phyloP scores from a whole-genome alignment of 352 stramenopile genomes.

The Saprolegnia diclina region DNA sequence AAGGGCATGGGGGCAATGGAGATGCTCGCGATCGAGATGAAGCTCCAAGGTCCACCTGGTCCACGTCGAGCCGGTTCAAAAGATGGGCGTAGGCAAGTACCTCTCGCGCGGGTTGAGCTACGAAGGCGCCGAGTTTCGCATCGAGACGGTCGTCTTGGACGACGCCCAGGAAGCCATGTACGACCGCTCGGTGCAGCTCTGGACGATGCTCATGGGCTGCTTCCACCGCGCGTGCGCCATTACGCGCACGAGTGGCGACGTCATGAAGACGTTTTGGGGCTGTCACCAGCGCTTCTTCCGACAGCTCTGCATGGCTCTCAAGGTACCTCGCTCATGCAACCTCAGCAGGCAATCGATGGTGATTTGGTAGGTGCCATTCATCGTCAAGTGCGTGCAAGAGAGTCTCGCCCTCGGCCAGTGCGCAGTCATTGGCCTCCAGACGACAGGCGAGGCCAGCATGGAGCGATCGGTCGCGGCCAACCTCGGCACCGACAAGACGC shows the following conservation, averaged over 20 bases:
- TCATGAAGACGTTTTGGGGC: constrained; percentile 16
- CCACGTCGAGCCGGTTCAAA: constrained; percentile 48
- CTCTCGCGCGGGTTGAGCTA: constrained; percentile 27
- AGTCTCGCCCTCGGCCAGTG: constrained; percentile 39
- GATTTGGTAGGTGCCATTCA: constrained; percentile 22
- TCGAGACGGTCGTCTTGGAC: constrained; percentile 30
- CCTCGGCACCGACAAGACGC: constrained; percentile 12
- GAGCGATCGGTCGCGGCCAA: constrained; percentile 31
- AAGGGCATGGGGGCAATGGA: constrained; percentile 62
- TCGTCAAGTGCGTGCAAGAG: constrained; percentile 28
- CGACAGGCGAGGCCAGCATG: constrained; percentile 49
- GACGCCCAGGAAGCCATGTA: constrained; percentile 29
- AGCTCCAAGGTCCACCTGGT: constrained; percentile 47
- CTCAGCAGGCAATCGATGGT: constrained; percentile 11
- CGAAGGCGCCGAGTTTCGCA: constrained; percentile 27
- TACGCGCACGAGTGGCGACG: constrained; percentile 19
- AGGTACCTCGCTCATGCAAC: constrained; percentile 21
- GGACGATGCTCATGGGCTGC: constrained; percentile 7
- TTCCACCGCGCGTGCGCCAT: constrained; percentile 16
- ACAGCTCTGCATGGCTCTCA: constrained; percentile 26
- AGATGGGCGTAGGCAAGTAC: constrained; percentile 22
- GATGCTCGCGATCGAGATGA: constrained; percentile 72
- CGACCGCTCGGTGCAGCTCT: constrained; percentile 29
- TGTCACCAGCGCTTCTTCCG: constrained; percentile 26
- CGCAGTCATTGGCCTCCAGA: constrained; percentile 70